Conservation (phyloP, 345 rosid species). For the Raphanus raphanistrum region DNA sequence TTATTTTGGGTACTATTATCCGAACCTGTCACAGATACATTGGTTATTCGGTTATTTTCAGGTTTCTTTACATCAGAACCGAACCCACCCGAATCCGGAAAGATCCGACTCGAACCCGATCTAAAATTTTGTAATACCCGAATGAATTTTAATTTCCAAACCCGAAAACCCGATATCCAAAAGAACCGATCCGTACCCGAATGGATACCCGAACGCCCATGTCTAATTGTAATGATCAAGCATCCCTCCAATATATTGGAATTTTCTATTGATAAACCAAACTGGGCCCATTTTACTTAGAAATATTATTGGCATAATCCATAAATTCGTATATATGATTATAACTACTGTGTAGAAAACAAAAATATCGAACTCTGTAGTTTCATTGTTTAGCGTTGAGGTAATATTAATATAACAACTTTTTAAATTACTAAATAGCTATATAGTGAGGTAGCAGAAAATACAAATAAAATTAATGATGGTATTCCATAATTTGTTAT, state of each 20-base stretch:
- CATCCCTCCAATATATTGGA: background rate
- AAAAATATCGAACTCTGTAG: background rate
- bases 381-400: background rate
- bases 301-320: background rate
- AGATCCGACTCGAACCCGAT: too few relatives aligned
- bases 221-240: background rate
- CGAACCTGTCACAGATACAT: too few relatives aligned
- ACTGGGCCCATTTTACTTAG: background rate
- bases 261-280: background rate
- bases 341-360: background rate
- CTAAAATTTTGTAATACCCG: too few relatives aligned
- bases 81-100: too few relatives aligned
- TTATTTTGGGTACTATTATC: too few relatives aligned
- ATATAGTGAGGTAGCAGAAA: background rate
- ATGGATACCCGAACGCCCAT: too few relatives aligned
- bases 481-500: background rate
- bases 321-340: background rate
- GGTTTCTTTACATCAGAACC: too few relatives aligned
- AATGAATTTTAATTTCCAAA: too few relatives aligned
- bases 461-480: background rate
- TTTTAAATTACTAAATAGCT: background rate
- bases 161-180: too few relatives aligned
- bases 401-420: background rate
- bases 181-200: too few relatives aligned
- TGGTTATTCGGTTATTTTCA: too few relatives aligned